Percentiles rank a stretch among this genome's conserved stretches.
These are phyloP conservation scores for Apophysomyces variabilis DNA, from an alignment of 371 early-diverging fungal species.

Conservation along the genomic window DNA sequence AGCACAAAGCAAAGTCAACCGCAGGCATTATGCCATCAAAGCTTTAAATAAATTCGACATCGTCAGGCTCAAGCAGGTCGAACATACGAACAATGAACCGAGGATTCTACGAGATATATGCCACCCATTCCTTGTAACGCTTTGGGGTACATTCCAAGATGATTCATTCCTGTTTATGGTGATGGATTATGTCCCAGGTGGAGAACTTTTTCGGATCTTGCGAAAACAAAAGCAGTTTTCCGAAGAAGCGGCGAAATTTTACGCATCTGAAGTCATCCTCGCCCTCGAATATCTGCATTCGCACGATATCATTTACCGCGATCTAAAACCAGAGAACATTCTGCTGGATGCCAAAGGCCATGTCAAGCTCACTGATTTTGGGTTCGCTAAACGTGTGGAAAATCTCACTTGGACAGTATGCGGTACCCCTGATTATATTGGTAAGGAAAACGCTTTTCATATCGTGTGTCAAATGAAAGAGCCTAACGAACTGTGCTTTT, in stretches of 20 bases:
- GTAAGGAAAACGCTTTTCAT: slow-evolving; percentile 14
- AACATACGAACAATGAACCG: slow-evolving; percentile 89
- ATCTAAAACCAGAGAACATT: slow-evolving; percentile 75
- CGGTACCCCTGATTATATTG: slow-evolving; percentile 54
- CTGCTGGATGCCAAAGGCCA: slow-evolving; percentile 76
- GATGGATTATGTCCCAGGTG: slow-evolving; percentile 97
- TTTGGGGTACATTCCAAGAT: slow-evolving; percentile 92
- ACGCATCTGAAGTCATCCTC: slow-evolving; percentile 78
- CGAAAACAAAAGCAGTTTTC: slow-evolving; percentile 80
- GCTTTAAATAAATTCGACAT: slow-evolving; percentile 91
- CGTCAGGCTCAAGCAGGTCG: slow-evolving; percentile 92
- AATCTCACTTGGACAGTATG: slow-evolving; percentile 34
- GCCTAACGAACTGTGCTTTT: slow-evolving; percentile 2
- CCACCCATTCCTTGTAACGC: slow-evolving; percentile 91
- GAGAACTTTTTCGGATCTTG: slow-evolving; percentile 87
- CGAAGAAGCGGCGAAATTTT: slow-evolving; percentile 85
- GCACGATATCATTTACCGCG: slow-evolving; percentile 95
- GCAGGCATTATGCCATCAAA: slow-evolving; percentile 86
- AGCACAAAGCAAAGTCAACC: slow-evolving; percentile 49
- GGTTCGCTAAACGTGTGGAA: slow-evolving; percentile 87
- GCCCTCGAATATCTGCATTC: slow-evolving; percentile 95
- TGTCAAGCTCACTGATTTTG: slow-evolving; percentile 97
- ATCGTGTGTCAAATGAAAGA: too few relatives aligned
- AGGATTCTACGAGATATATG: slow-evolving; percentile 81
- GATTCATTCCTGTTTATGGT: slow-evolving; percentile 90